Base-by-base conservation (phyloP, 495 filamentous ascomycete genomes). In the Xylaria bambusicola region DNA sequence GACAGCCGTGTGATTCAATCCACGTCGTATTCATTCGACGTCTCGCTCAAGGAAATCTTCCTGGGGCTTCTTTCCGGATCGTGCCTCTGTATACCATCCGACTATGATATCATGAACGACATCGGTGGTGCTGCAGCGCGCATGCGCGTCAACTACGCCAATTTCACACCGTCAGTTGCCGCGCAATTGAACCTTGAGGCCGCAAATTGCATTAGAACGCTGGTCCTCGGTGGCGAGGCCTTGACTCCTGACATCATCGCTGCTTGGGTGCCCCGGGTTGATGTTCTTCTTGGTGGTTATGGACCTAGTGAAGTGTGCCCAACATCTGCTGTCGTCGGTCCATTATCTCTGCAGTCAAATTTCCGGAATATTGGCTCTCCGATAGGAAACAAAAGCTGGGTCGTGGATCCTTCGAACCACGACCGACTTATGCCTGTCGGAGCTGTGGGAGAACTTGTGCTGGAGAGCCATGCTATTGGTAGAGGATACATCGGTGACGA, bases 11-110 rank as follows among this genome's bases (percentile, higher is more conserved):
- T 75, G 2, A 61, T 84, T 17, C 81, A 85, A 44, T 84, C 79
- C 48, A 77, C 80, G 6, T 77, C 77, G 35, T 81, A 41, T 36
- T 79, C 80, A 0, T 85, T 82, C 27, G 82, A 85, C 48, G 75
- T 79, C 9, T 78, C 76, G 33, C 67, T 84, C 8, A 57, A 77
- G 2, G 82, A 84, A n/a, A 80, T 79, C 5, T 71, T 82, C 35
- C 73, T 79, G 18, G 75, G 75, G 1, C 65, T 86, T 13, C 80
- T 80, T 57, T 36, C 47, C 2, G 83, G 83, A 31, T 82, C 80
- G 17, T 82, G 79, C 52, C 73, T 85, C 4, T 85, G 83, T 66
- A 75, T 87, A 45, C 84, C 83, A 6, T 81, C 76, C 55, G 82
- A 86, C 51, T 73, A 86, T 12, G 47, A 64, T 29, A 49, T 61